Conservation (phyloP, 2,329 filamentous ascomycete species). For the Colletotrichum magnum region DNA sequence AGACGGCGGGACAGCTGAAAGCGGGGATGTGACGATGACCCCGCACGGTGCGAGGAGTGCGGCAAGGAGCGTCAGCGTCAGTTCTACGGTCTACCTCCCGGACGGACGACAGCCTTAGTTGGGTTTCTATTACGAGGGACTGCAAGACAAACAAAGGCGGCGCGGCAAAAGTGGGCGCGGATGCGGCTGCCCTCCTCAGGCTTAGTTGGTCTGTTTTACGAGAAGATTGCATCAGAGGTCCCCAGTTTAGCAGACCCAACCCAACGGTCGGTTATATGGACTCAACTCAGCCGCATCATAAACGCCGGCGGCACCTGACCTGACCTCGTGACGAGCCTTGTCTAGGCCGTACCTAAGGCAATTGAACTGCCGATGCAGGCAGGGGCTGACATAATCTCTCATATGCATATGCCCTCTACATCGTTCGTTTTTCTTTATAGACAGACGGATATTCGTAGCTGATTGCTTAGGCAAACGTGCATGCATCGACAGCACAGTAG, state of each 20-base stretch:
- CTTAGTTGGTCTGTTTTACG: background rate
- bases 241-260: conserved; percentile 20
- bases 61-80: background rate
- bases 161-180: no score
- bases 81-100: conserved; percentile 18
- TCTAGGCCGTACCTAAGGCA: conserved; percentile 8
- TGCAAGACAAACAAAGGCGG: no score
- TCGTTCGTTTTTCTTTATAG: background rate
- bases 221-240: conserved; percentile 22
- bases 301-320: conserved; percentile 1
- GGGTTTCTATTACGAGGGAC: no score
- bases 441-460: no score
- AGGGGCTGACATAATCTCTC: conserved; percentile 10
- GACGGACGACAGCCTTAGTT: no score
- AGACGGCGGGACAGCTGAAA: conserved; percentile 40
- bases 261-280: conserved; percentile 15
- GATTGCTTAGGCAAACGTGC: no score
- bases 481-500: no score
- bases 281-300: conserved; percentile 27
- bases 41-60: conserved; percentile 26
- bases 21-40: conserved; percentile 38
- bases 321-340: background rate
- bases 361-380: conserved; percentile 3
- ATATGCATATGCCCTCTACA: background rate
- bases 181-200: no score